A percentile compares a stretch with the other conserved stretches of the same genome.
Conservation (phyloP, 1,284 basidiomycete species). For the Moesziomyces globuligerus region DNA sequence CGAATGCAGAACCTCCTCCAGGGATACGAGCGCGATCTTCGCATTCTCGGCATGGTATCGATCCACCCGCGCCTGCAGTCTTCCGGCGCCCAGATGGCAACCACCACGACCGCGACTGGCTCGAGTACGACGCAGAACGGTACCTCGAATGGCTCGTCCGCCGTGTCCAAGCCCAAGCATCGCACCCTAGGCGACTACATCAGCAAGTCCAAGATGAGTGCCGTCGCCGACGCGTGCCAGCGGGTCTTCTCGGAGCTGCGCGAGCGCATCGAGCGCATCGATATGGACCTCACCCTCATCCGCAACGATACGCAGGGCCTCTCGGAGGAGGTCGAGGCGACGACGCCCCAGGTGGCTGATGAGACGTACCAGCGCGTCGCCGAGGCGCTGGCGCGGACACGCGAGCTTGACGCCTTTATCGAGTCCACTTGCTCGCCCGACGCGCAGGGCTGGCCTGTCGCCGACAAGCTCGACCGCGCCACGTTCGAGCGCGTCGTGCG, state of each 20-base stretch:
- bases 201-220: conserved; percentile 50
- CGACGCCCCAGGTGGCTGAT: conserved; percentile 45
- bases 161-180: conserved; percentile 24
- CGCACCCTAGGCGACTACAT: conserved; percentile 61
- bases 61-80: conserved; percentile 56
- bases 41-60: conserved; percentile 54
- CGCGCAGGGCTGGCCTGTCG: conserved; percentile 58
- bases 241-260: conserved; percentile 48
- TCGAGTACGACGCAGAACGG: conserved; percentile 21
- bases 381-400: conserved; percentile 35
- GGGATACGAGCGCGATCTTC: conserved; percentile 57
- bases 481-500: conserved; percentile 43
- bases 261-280: conserved; percentile 34
- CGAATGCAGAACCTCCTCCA: conserved; percentile 59
- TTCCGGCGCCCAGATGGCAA: conserved; percentile 15
- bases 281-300: conserved; percentile 40
- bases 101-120: conserved; percentile 19
- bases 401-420: conserved; percentile 41
- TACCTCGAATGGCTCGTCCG: conserved; percentile 10
- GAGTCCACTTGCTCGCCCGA: conserved; percentile 51
- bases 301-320: conserved; percentile 49
- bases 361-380: conserved; percentile 54
- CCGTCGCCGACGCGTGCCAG: conserved; percentile 54
- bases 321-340: conserved; percentile 49
- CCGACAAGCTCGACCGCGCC: conserved; percentile 44